Conservation (phyloP, 805 yeast species). For the Suhomyces tanzawaensis region DNA sequence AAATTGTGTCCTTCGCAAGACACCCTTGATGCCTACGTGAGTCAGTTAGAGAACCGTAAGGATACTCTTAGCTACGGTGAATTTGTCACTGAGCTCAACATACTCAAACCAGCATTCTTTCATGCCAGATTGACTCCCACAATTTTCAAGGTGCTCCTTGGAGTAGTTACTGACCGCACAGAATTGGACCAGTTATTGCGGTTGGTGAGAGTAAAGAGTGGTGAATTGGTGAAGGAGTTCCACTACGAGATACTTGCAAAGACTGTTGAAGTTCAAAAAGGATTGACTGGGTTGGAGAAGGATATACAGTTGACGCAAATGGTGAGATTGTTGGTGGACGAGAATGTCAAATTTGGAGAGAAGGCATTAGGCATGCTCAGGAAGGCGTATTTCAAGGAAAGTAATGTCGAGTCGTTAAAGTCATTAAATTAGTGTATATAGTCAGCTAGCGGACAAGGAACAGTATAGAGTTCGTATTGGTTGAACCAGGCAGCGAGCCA, state of each 20-base stretch:
- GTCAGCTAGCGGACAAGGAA: no score
- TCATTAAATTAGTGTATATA: neutral
- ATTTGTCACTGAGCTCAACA: conserved; percentile 1
- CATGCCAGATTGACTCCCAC: conserved; percentile 18
- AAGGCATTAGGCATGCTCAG: conserved; percentile 1
- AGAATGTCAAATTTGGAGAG: conserved; percentile 3
- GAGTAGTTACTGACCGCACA: conserved; percentile 17
- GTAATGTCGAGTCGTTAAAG: neutral
- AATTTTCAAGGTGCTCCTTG: conserved; percentile 21
- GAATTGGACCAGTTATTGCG: conserved; percentile 30
- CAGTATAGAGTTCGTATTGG: no score
- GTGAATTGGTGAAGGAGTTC: conserved; percentile 13
- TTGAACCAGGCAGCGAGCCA: no score
- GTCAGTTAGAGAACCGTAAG: neutral
- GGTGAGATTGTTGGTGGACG: conserved; percentile 13
- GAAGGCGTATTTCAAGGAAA: no score
- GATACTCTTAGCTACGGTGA: neutral
- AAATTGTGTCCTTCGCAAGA: conserved; percentile 21
- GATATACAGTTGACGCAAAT: conserved; percentile 22
- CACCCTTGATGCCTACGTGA: conserved; percentile 18
- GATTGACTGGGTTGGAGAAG: conserved; percentile 14
- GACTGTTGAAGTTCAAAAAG: neutral
- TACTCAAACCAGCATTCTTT: conserved; percentile 28
- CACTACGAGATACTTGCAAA: conserved; percentile 14
- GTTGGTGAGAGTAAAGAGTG: conserved; percentile 13